Percentiles rank a stretch among this genome's conserved stretches.
phyloP scores from a whole-genome alignment of 106 monocot genomes.

The Dactylorhiza incarnata region DNA sequence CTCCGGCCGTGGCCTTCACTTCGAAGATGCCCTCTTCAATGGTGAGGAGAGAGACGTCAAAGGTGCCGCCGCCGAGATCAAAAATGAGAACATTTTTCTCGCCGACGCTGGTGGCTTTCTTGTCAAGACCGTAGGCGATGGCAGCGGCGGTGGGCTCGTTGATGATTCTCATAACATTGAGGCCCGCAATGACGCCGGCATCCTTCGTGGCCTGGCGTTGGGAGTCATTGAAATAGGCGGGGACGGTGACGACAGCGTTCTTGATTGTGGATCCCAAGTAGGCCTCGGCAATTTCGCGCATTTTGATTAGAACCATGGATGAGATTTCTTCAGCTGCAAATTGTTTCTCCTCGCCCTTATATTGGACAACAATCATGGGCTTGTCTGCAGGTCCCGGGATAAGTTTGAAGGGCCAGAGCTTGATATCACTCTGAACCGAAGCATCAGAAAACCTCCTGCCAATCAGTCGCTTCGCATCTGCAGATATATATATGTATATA shows the following conservation, averaged over 20 bases:
- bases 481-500: too few relatives aligned
- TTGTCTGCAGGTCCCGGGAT: conserved; percentile 17
- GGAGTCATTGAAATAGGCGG: conserved; percentile 24
- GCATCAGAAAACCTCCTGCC: conserved; percentile 15
- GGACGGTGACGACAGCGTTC: conserved; percentile 28
- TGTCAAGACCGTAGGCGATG: conserved; percentile 36
- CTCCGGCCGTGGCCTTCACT: conserved; percentile 7
- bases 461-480: conserved; percentile 22
- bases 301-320: conserved; percentile 26
- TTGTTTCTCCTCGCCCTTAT: conserved; percentile 30
- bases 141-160: conserved; percentile 37
- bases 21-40: conserved; percentile 9
- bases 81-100: conserved; percentile 43
- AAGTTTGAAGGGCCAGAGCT: conserved; percentile 30
- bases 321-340: conserved; percentile 30
- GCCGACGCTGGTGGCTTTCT: conserved; percentile 20
- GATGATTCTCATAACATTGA: conserved; percentile 25
- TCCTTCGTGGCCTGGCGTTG: conserved; percentile 32
- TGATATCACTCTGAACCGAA: conserved; percentile 16
- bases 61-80: conserved; percentile 14
- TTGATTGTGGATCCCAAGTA: conserved; percentile 24
- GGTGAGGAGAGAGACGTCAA: conserved; percentile 6
- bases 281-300: conserved; percentile 30
- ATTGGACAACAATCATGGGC: conserved; percentile 18
- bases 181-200: conserved; percentile 28